Evolutionary conservation across 148 eudicot species (phyloP).

Genomic region (Selenicereus undatus): DNA sequence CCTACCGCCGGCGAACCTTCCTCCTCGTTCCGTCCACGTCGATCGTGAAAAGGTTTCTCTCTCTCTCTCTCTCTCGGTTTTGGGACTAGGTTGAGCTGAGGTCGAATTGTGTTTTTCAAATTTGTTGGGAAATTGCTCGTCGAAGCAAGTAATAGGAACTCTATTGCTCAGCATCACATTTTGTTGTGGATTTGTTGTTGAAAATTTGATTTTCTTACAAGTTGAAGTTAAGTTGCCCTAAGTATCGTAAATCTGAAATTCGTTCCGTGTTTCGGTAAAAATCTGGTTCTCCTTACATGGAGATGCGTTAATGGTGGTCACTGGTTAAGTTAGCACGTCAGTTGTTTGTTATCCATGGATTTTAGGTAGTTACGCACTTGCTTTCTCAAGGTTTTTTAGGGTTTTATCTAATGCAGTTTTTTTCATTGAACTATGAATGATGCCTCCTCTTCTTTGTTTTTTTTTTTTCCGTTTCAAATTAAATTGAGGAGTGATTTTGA

Average conservation of each 20-base stretch:
- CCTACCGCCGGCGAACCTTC: neutral
- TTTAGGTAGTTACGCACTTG: neutral
- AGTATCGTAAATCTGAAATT: neutral
- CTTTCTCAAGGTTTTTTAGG: neutral
- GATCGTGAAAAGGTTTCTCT: constrained; percentile 24
- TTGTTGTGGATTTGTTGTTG: neutral
- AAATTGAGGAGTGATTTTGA: neutral
- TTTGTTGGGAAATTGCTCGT: neutral
- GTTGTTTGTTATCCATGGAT: neutral
- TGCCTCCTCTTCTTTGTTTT: neutral
- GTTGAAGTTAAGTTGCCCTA: neutral
- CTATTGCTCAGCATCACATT: neutral
- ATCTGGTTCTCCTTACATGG: neutral
- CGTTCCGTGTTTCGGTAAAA: neutral
- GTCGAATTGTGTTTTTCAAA: neutral
- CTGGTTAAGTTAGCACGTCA: neutral
- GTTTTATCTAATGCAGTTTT: neutral
- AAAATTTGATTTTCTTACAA: neutral
- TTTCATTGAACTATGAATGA: neutral
- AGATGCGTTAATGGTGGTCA: neutral
- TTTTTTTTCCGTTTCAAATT: no score
- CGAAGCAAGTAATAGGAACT: neutral
- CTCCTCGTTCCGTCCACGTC: neutral
- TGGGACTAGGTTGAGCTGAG: neutral
- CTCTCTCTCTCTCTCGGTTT: neutral